Evolutionary conservation across 75 land plant species (phyloP).

Genomic region (Cupressus sempervirens): DNA sequence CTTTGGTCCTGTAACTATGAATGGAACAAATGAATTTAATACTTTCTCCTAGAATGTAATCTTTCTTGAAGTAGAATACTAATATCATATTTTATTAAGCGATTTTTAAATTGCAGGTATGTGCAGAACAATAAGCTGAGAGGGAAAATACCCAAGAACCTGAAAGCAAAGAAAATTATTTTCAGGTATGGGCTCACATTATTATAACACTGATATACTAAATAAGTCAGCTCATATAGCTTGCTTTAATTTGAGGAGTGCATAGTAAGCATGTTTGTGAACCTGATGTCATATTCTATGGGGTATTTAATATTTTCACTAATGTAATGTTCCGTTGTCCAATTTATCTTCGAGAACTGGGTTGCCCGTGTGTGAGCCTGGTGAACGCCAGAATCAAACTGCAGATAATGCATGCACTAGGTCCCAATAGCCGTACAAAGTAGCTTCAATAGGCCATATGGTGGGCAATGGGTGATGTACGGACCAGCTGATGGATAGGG

Average conservation of each 20-base stretch:
- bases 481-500: too few relatives aligned
- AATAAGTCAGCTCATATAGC: background rate
- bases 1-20: background rate
- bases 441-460: too few relatives aligned
- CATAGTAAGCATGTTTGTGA: background rate
- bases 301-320: too few relatives aligned
- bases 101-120: conserved; percentile 28
- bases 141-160: conserved; percentile 45
- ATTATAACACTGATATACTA: background rate
- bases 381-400: too few relatives aligned
- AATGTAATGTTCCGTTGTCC: too few relatives aligned
- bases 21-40: background rate
- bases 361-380: too few relatives aligned
- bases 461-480: too few relatives aligned
- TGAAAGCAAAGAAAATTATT: conserved; percentile 28
- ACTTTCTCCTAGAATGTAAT: background rate
- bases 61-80: background rate
- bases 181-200: conserved; percentile 34
- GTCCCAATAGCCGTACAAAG: too few relatives aligned
- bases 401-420: too few relatives aligned
- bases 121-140: conserved; percentile 55
- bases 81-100: background rate
- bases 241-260: background rate
- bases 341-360: too few relatives aligned
- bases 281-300: background rate